Percentiles rank a stretch among this genome's conserved stretches.
Evolutionary conservation across 495 filamentous ascomycete species (phyloP).

Genomic region (Penicillium steckii): DNA sequence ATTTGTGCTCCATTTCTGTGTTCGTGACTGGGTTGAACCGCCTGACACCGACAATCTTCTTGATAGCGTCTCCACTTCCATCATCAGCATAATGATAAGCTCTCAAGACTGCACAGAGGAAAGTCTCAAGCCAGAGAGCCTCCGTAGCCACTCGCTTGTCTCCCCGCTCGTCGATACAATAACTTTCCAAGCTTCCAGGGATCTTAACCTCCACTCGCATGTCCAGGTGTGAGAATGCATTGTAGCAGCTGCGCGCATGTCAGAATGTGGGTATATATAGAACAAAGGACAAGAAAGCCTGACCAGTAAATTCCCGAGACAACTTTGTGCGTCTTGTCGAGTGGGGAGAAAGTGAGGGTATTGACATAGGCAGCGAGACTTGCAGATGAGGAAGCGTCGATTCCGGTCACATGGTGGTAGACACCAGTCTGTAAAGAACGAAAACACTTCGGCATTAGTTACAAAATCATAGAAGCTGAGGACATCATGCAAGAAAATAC

Average conservation of each 20-base stretch:
- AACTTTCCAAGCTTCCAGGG: conserved; percentile 90
- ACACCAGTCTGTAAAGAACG: conserved; percentile 65
- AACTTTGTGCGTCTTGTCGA: conserved; percentile 86
- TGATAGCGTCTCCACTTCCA: conserved; percentile 84
- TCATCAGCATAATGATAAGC: conserved; percentile 97
- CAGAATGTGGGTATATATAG: conserved; percentile 6
- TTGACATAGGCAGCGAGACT: conserved; percentile 98
- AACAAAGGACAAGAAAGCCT: conserved; percentile 6
- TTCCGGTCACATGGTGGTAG: conserved; percentile 97
- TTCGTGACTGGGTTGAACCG: conserved; percentile 97
- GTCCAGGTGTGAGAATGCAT: conserved; percentile 96
- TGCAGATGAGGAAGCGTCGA: conserved; percentile 95
- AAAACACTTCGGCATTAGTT: conserved; percentile 7
- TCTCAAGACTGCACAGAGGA: conserved; percentile 87
- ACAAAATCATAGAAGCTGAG: neutral
- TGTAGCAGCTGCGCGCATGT: conserved; percentile 75
- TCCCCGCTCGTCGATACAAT: conserved; percentile 94
- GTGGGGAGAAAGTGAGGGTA: conserved; percentile 85
- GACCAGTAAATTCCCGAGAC: conserved; percentile 93
- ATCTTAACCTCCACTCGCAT: conserved; percentile 98
- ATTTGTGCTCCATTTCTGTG: conserved; percentile 95
- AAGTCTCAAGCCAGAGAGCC: conserved; percentile 94
- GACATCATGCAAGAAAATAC: conserved; percentile 23
- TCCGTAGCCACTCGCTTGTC: conserved; percentile 91
- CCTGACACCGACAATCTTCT: conserved; percentile 89